Evolutionary conservation across 805 yeast species (phyloP), one percentile per base, ranked within the genome.

Genomic region (Lipomyces yamanashiensis): DNA sequence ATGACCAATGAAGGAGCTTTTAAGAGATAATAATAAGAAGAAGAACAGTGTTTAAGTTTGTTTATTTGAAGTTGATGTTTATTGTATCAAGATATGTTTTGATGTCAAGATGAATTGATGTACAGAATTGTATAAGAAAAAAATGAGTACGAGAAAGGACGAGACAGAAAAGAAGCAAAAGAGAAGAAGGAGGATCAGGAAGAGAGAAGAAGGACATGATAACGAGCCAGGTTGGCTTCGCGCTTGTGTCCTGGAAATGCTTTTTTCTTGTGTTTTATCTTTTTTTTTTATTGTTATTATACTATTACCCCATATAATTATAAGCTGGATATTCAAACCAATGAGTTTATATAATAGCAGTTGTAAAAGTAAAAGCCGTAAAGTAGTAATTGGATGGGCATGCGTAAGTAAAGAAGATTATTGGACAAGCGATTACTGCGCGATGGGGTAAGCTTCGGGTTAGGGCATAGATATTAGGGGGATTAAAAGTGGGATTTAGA

Each of bases 371-470:
- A 28, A 5, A 28, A 28, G 28, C 28, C 5, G 28, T 28, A 28
- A 5, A 28, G 28, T 28, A 28, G 28, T 5, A 28, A 5, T 3
- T 28, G 3, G 41, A 39, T 3, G 7, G 7, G 2, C n/a, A 39
- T 39, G n/a, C 41, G n/a, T 12, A 39, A 39, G 7, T 39, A 39
- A 12, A 12, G n/a, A 19, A 43, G 17, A 43, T n/a, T n/a, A 19
- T 15, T 39, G 41, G 41, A 12, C n/a, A 39, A 39, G 41, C 41
- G 47, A 43, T 10, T 9, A n/a, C 47, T 1, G 21, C 21, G 19
- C 47, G 47, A 43, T 43, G 47, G 47, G 47, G 47, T 43, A 43
- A 43, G 47, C 47, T 43, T 43, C 47, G 47, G 47, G 47, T 43
- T 43, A 43, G 47, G 47, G 47, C n/a, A 3, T n/a, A 39, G 2